Evolutionary conservation across 768 basidiomycete genomes (phyloP).

Genomic region (Coprinopsis sp.): DNA sequence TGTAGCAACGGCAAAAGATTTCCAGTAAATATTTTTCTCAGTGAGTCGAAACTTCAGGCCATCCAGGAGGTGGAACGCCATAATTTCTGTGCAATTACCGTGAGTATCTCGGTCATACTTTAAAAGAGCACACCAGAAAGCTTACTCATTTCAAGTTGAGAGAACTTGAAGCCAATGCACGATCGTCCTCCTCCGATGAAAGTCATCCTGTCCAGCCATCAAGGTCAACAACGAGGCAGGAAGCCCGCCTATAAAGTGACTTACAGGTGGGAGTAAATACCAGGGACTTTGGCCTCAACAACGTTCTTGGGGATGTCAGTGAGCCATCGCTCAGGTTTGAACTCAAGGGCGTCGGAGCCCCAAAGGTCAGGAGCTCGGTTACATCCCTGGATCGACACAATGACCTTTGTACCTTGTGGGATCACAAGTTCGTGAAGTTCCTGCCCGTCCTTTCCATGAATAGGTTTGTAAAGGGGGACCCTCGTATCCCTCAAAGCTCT

Average conservation of each 20-base stretch:
- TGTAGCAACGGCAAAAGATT: no score
- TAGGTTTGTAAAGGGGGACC: slow-evolving; percentile 42
- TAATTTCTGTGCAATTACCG: no score
- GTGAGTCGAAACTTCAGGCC: no score
- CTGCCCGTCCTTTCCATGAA: slow-evolving; percentile 32
- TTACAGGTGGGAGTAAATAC: slow-evolving; percentile 17
- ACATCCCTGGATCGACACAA: slow-evolving; percentile 31
- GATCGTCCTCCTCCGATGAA: slow-evolving; percentile 16
- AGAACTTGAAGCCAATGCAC: slow-evolving; percentile 45
- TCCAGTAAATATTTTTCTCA: no score
- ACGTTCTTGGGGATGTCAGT: slow-evolving; percentile 29
- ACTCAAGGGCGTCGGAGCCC: slow-evolving; percentile 38
- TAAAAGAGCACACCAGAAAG: no score
- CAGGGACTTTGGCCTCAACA: slow-evolving; percentile 13
- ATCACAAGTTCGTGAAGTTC: slow-evolving; percentile 32
- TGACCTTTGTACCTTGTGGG: slow-evolving; percentile 36
- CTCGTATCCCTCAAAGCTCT: slow-evolving; percentile 18
- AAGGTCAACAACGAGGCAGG: not conserved
- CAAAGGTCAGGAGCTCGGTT: slow-evolving; percentile 34
- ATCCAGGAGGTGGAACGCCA: no score
- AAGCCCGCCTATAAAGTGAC: not conserved
- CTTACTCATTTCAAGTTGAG: slow-evolving; percentile 50
- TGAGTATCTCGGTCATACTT: no score
- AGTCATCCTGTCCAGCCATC: slow-evolving; percentile 13
- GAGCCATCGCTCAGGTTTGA: slow-evolving; percentile 42